Conservation (phyloP, 352 stramenopile species). For the Pythium volutum region DNA sequence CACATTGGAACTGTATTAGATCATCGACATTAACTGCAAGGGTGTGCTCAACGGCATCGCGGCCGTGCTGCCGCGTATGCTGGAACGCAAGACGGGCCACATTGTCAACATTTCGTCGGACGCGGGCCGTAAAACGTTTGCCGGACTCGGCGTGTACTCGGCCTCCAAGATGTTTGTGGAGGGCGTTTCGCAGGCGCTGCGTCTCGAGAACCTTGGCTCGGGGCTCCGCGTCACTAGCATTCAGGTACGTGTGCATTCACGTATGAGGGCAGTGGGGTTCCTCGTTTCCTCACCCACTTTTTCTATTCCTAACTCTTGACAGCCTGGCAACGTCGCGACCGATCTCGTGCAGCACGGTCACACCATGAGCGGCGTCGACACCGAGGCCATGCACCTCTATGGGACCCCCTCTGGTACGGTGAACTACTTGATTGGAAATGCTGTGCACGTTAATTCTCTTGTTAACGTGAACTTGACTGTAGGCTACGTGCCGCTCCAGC, state of each 20-base stretch:
- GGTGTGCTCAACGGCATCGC: conserved; percentile 88
- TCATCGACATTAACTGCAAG: conserved; percentile 94
- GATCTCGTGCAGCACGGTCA: conserved; percentile 87
- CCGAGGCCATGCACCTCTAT: conserved; percentile 76
- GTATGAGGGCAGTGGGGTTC: background rate
- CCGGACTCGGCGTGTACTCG: conserved; percentile 85
- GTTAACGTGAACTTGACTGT: background rate
- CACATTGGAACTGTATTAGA: conserved; percentile 26
- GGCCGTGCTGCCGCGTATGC: conserved; percentile 66
- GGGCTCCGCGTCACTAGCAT: conserved; percentile 89
- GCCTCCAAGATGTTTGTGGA: conserved; percentile 93
- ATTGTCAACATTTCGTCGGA: conserved; percentile 90
- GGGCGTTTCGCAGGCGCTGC: conserved; percentile 69
- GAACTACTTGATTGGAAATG: background rate
- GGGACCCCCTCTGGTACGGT: conserved; percentile 43
- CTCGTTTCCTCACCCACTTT: too few species aligned
- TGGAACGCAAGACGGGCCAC: conserved; percentile 69
- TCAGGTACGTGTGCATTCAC: conserved; percentile 25
- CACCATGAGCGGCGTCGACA: conserved; percentile 58
- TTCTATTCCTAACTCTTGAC: background rate
- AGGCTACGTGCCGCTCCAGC: conserved; percentile 80
- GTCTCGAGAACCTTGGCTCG: conserved; percentile 83
- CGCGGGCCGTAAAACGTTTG: conserved; percentile 76
- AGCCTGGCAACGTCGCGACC: conserved; percentile 91
- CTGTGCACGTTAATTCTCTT: background rate